Conservation (phyloP, 441 rosid species). For the Aquilaria agallochum region DNA sequence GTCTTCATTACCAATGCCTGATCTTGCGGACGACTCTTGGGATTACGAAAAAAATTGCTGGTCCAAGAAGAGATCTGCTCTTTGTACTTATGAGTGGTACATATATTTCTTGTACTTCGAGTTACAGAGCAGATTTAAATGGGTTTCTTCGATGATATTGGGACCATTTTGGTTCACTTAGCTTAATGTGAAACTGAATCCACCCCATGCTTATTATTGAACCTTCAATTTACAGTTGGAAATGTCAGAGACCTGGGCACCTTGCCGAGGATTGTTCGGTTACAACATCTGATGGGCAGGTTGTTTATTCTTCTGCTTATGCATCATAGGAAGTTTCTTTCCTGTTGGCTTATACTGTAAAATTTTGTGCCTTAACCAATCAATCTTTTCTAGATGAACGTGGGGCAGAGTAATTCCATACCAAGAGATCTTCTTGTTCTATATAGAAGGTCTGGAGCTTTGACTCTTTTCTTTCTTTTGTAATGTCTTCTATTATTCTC, state of each 20-base stretch:
- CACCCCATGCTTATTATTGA: not conserved
- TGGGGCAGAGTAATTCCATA: slow-evolving; percentile 31
- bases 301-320: slow-evolving; percentile 13
- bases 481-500: too few species aligned
- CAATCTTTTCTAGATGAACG: slow-evolving; percentile 23
- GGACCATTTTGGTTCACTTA: too few species aligned
- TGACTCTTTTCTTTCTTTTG: too few species aligned
- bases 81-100: slow-evolving; percentile 63
- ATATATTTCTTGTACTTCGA: slow-evolving; percentile 5
- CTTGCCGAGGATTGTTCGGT: slow-evolving; percentile 66
- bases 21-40: slow-evolving; percentile 45
- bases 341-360: slow-evolving; percentile 3
- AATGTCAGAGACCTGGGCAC: slow-evolving; percentile 72
- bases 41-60: slow-evolving; percentile 42
- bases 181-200: too few species aligned
- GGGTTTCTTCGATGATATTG: not conserved
- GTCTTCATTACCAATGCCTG: slow-evolving; percentile 19
- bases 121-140: not conserved
- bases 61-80: slow-evolving; percentile 52
- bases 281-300: slow-evolving; percentile 26
- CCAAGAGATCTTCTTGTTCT: slow-evolving; percentile 53
- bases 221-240: slow-evolving; percentile 37
- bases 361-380: slow-evolving; percentile 7
- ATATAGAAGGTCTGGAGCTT: slow-evolving; percentile 45
- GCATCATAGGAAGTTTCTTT: slow-evolving; percentile 4